Conservation (phyloP, 1,284 basidiomycete genomes). For the Ceratobasidium sp. region DNA sequence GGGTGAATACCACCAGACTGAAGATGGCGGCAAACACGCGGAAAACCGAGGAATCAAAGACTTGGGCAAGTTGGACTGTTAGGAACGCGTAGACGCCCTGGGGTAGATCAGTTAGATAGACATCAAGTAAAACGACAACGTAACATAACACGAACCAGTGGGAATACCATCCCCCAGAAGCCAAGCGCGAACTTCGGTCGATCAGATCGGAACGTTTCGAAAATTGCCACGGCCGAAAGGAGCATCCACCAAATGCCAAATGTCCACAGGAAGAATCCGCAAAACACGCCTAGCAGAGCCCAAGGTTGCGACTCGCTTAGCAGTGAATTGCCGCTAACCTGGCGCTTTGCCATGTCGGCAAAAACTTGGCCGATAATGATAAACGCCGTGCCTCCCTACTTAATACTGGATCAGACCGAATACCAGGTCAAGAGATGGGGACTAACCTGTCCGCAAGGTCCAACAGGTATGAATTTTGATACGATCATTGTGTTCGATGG, state of each 20-base stretch:
- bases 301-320: conserved; percentile 5
- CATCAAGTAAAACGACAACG: background rate
- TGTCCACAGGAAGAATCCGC: conserved; percentile 28
- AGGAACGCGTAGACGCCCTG: conserved; percentile 33
- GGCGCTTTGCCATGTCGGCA: background rate
- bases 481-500: conserved; percentile 26
- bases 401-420: too few relatives aligned
- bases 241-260: conserved; percentile 38
- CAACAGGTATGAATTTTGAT: conserved; percentile 39
- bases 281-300: background rate
- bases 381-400: conserved; percentile 27
- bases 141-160: background rate
- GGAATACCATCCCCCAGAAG: conserved; percentile 42
- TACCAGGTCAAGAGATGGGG: background rate
- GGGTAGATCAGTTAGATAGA: too few relatives aligned
- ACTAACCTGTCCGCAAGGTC: conserved; percentile 36
- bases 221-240: conserved; percentile 17
- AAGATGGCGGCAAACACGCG: conserved; percentile 12
- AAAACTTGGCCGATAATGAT: conserved; percentile 20
- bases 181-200: conserved; percentile 29
- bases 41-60: conserved; percentile 30
- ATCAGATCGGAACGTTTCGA: conserved; percentile 22
- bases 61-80: conserved; percentile 14
- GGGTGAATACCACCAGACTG: conserved; percentile 10
- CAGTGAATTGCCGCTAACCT: background rate